Base-by-base conservation (phyloP, 768 basidiomycete genomes). In the Auricularia auricula-judae region DNA sequence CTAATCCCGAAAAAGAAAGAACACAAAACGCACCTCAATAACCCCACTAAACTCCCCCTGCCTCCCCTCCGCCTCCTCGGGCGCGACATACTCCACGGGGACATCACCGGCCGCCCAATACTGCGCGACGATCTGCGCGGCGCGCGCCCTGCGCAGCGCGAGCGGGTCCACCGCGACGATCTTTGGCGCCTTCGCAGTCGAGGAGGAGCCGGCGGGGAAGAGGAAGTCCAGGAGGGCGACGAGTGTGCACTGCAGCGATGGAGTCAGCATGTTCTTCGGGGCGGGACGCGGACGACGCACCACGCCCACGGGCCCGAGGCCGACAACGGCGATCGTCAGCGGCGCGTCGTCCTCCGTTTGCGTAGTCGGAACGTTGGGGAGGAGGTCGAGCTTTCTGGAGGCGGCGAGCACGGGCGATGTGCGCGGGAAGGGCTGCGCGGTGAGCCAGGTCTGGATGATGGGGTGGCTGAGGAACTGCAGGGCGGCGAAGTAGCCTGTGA, bases 231-330 rank as follows among this genome's bases (percentile, higher is more conserved):
- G 78, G 54, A 90, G 76, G 64, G 82, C 82, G 64, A 90, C 78
- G 12, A 79, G 75, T 1, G 87, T 79, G 67, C 89, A 91, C 81
- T 82, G 36, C 29, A 29, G 29, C 29, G 29, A 29, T 29, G 29
- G 29, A 29, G 29, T 29, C 29, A 29, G 29, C 29, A 29, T 29
- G 29, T 2, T 29, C 2, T 29, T 29, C 29, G 29, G 29, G 29
- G 29, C 29, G 0, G 29, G 29, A 29, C 29, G 23, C 23, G 23
- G 23, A 29, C 23, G 2, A 66, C 79, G 60, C 68, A 84, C 82
- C 65, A 91, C 74, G 23, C 90, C 90, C 10, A 92, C 90, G 18
- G 90, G 90, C 5, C 90, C 90, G 62, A 92, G 77, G 3, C 89
- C 90, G 21, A 91, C 74, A 36, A 91, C 76, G 0, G 85, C 90